A percentile compares a stretch with the other conserved stretches of the same genome.
These are phyloP conservation scores for Lumnitzera racemosa DNA, from an alignment of 345 rosid species.

Conservation along the genomic window DNA sequence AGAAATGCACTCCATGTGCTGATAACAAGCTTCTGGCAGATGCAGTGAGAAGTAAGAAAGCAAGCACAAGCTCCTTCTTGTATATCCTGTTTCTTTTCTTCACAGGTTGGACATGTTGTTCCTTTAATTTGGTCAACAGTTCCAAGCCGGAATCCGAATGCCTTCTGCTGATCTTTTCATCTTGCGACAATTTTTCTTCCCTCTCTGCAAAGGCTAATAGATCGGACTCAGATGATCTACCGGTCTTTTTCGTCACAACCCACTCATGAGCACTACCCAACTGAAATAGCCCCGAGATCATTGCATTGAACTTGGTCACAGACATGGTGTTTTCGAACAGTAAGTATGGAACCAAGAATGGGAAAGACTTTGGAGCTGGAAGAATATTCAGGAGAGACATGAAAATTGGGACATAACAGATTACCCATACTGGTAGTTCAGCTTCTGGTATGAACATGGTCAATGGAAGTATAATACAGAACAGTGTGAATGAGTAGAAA, in stretches of 20 bases:
- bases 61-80: conserved; percentile 77
- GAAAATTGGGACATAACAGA: conserved; percentile 73
- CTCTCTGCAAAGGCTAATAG: conserved; percentile 63
- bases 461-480: conserved; percentile 82
- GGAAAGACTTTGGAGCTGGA: conserved; percentile 75
- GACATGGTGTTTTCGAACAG: conserved; percentile 95
- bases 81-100: conserved; percentile 58
- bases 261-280: conserved; percentile 86
- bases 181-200: conserved; percentile 40
- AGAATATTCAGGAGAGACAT: conserved; percentile 80
- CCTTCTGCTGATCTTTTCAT: conserved; percentile 57
- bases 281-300: conserved; percentile 86
- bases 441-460: conserved; percentile 93
- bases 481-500: conserved; percentile 86
- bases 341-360: conserved; percentile 84
- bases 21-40: conserved; percentile 77
- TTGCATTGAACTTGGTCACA: conserved; percentile 88
- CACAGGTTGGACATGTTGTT: conserved; percentile 25
- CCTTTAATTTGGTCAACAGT: conserved; percentile 47
- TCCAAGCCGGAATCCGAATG: conserved; percentile 70
- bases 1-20: conserved; percentile 87
- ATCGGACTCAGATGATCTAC: conserved; percentile 80
- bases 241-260: conserved; percentile 88
- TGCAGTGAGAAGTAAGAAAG: conserved; percentile 73
- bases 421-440: conserved; percentile 79